Evolutionary conservation across 345 rosid genomes (phyloP).

Genomic region (Gossypium mustelinum): DNA sequence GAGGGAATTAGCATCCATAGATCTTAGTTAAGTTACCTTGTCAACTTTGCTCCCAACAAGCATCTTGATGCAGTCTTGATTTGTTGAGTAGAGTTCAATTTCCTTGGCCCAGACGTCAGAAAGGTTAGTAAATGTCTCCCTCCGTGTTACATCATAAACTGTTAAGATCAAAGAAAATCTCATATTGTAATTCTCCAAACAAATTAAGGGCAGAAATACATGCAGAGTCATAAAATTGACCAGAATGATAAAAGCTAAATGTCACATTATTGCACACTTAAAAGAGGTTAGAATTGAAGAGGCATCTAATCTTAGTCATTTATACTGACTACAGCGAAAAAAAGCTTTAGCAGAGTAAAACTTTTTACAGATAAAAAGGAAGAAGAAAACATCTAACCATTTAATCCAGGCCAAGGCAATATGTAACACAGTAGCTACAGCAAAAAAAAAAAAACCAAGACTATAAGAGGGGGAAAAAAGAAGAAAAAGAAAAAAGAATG

Average conservation of each 20-base stretch:
- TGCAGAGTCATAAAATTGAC: neutral
- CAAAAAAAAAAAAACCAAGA: neutral
- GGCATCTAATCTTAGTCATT: neutral
- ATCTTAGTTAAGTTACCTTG: conserved; percentile 34
- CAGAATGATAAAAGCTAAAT: neutral
- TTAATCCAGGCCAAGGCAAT: no score
- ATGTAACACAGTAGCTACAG: no score
- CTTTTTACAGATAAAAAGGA: neutral
- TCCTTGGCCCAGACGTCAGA: conserved; percentile 75
- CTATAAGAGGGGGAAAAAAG: neutral
- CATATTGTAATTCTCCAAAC: neutral
- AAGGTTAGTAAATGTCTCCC: conserved; percentile 66
- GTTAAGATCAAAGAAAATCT: conserved; percentile 5
- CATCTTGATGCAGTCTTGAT: conserved; percentile 84
- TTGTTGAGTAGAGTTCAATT: conserved; percentile 74
- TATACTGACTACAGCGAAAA: neutral
- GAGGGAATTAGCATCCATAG: neutral
- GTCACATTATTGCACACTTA: neutral
- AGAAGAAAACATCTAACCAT: neutral
- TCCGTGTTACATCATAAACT: conserved; percentile 71
- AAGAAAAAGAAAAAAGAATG: neutral
- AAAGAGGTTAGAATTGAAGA: neutral
- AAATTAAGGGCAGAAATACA: neutral
- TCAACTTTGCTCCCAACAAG: conserved; percentile 81
- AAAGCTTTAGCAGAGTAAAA: neutral